A percentile compares a stretch with the other conserved stretches of the same genome.
These are phyloP conservation scores for Naumovozyma dairenensis DNA, from an alignment of 805 yeast species.

Conservation along the genomic window DNA sequence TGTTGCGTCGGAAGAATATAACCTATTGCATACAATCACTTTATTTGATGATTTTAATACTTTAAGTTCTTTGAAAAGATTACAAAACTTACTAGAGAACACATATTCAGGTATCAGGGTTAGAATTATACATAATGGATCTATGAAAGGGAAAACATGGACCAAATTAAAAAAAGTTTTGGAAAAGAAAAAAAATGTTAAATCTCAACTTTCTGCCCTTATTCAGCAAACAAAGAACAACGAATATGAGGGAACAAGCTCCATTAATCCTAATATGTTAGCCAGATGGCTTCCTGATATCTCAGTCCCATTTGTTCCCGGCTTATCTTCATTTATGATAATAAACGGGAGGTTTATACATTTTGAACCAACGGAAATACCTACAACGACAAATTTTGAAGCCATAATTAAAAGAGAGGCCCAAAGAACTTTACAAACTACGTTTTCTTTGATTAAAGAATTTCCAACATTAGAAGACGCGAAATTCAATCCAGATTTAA, in stretches of 20 bases:
- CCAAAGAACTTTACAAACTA: constrained; percentile 34
- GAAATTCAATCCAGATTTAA: constrained; percentile 32
- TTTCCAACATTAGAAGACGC: constrained; percentile 12
- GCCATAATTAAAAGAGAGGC: constrained; percentile 39
- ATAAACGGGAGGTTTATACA: constrained; percentile 47
- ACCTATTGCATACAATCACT: constrained; percentile 35
- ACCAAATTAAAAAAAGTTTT: constrained; percentile 5
- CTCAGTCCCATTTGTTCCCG: constrained; percentile 15
- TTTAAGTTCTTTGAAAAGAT: constrained; percentile 33
- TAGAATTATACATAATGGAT: constrained; percentile 29
- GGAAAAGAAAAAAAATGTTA: background rate
- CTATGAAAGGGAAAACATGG: constrained; percentile 15
- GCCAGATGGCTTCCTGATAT: constrained; percentile 23
- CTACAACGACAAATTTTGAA: constrained; percentile 25
- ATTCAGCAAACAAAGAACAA: background rate
- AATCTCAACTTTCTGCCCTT: background rate
- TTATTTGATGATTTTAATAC: constrained; percentile 49
- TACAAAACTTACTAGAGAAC: constrained; percentile 27
- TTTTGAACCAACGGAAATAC: constrained; percentile 22
- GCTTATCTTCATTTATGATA: constrained; percentile 34
- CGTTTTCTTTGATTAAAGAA: constrained; percentile 18
- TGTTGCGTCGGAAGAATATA: constrained; percentile 11
- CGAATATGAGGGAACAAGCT: constrained; percentile 6
- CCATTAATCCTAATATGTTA: constrained; percentile 4
- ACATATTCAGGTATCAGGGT: constrained; percentile 32